phyloP scores from a whole-genome alignment of 116 monocot genomes.

The Thalassia testudinum region DNA sequence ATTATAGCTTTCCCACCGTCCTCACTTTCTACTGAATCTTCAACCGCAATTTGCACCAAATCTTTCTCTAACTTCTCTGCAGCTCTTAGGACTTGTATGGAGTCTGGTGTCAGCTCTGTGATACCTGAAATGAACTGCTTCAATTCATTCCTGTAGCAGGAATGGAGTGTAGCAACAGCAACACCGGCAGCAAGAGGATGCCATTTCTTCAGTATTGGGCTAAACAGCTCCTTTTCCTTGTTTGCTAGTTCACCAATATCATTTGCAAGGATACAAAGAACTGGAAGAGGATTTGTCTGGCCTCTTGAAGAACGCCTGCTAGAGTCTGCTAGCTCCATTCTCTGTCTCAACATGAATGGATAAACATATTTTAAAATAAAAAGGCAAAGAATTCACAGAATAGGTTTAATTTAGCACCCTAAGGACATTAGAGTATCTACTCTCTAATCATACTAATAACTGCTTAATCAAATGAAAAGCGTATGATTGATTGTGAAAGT shows the following conservation, averaged over 20 bases:
- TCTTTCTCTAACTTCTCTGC: conserved; percentile 71
- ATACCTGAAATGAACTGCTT: conserved; percentile 61
- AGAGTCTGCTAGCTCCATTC: conserved; percentile 77
- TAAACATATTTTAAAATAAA: too few species aligned
- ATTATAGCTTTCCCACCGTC: conserved; percentile 87
- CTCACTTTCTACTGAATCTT: conserved; percentile 90
- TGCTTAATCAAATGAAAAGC: too few species aligned
- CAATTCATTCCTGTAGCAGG: conserved; percentile 45
- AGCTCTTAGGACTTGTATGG: conserved; percentile 44
- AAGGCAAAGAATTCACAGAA: too few species aligned
- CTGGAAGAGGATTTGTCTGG: conserved; percentile 20
- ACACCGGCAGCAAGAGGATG: conserved; percentile 53
- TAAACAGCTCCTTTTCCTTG: conserved; percentile 52
- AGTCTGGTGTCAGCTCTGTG: conserved; percentile 35
- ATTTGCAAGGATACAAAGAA: conserved; percentile 36
- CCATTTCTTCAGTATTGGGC: conserved; percentile 68
- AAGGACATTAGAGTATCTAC: too few species aligned
- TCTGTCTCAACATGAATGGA: too few species aligned
- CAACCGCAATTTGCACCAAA: conserved; percentile 86
- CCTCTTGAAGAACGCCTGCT: conserved; percentile 43
- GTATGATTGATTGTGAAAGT: too few species aligned
- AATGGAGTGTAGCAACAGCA: conserved; percentile 61
- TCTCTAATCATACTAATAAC: too few species aligned
- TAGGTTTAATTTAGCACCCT: too few species aligned
- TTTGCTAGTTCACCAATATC: conserved; percentile 50